A percentile compares a stretch with the other conserved stretches of the same genome.
Conservation (phyloP, 1,139 yeast genomes). For the Geotrichum aggregatum region DNA sequence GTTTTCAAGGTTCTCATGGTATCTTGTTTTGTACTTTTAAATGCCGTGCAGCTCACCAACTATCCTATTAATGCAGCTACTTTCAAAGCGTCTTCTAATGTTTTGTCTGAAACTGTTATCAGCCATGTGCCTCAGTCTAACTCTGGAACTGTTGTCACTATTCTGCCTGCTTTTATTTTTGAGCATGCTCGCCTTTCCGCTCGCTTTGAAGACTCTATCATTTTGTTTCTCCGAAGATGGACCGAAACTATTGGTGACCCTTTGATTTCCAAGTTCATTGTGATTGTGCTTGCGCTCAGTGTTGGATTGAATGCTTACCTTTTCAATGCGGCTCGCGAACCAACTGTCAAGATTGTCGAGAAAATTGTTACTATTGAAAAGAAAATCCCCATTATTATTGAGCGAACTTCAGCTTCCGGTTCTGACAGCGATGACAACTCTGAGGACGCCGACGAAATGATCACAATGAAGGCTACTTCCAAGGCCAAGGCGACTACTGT, state of each 20-base stretch:
- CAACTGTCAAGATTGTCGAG: slow-evolving; percentile 36
- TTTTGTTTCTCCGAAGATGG: slow-evolving; percentile 52
- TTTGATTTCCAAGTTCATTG: slow-evolving; percentile 69
- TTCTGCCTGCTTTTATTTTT: slow-evolving; percentile 63
- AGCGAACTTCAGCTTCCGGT: slow-evolving; percentile 26
- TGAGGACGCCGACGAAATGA: slow-evolving; percentile 24
- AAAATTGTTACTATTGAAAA: slow-evolving; percentile 36
- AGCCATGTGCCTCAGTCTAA: slow-evolving; percentile 25
- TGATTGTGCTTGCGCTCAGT: slow-evolving; percentile 70
- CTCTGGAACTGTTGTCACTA: slow-evolving; percentile 57
- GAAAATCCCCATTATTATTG: slow-evolving; percentile 35
- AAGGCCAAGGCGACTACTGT: slow-evolving; percentile 17
- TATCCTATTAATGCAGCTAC: slow-evolving; percentile 48
- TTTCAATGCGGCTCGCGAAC: slow-evolving; percentile 43
- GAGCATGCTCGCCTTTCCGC: slow-evolving; percentile 63
- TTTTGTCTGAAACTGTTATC: slow-evolving; percentile 21
- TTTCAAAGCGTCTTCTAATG: slow-evolving; percentile 22
- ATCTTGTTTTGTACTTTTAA: slow-evolving; percentile 64
- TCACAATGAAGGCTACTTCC: slow-evolving; percentile 24
- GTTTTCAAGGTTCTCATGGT: slow-evolving; percentile 64
- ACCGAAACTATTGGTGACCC: slow-evolving; percentile 79
- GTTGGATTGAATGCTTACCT: slow-evolving; percentile 79
- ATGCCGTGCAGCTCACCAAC: slow-evolving; percentile 43
- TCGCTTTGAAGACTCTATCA: slow-evolving; percentile 60
- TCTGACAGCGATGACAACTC: slow-evolving; percentile 23